A percentile compares a stretch with the other conserved stretches of the same genome.
phyloP scores from a whole-genome alignment of 1,139 yeast genomes.

The Zygoascus meyerae region DNA sequence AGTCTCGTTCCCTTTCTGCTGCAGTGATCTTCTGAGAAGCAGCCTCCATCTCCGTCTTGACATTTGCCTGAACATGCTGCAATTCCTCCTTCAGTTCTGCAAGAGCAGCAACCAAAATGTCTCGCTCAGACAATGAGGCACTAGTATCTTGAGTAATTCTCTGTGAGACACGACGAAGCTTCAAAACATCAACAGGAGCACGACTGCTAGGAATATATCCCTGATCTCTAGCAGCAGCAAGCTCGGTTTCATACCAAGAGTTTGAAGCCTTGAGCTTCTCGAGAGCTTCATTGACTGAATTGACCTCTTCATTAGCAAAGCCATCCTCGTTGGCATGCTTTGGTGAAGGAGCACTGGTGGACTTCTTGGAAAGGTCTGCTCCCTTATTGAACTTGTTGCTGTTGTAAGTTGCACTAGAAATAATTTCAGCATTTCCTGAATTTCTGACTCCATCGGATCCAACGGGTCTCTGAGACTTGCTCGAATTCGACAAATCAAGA shows the following conservation, averaged over 20 bases:
- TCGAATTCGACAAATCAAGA: no score
- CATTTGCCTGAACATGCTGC: constrained; percentile 28
- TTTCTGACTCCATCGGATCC: no score
- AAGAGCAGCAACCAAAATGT: constrained; percentile 28
- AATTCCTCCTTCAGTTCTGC: constrained; percentile 34
- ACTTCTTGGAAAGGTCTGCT: neutral
- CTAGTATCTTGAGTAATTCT: constrained; percentile 27
- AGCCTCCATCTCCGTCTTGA: constrained; percentile 31
- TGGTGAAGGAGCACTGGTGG: neutral
- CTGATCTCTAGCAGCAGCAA: constrained; percentile 28
- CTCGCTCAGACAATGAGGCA: constrained; percentile 26
- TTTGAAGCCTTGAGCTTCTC: constrained; percentile 32
- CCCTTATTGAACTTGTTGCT: no score
- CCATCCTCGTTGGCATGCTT: neutral
- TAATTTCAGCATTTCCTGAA: no score
- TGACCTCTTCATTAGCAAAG: neutral
- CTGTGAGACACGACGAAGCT: constrained; percentile 29
- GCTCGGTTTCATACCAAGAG: constrained; percentile 32
- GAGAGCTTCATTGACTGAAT: constrained; percentile 19
- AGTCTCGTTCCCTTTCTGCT: constrained; percentile 27
- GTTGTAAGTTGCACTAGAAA: no score
- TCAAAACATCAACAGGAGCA: constrained; percentile 30
- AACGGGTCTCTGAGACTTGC: no score
- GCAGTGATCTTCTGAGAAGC: constrained; percentile 31
- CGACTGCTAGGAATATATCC: constrained; percentile 28